These are phyloP conservation scores for Xylaria sp. DNA, from an alignment of 2,329 filamentous ascomycete genomes.

Conservation along the genomic window DNA sequence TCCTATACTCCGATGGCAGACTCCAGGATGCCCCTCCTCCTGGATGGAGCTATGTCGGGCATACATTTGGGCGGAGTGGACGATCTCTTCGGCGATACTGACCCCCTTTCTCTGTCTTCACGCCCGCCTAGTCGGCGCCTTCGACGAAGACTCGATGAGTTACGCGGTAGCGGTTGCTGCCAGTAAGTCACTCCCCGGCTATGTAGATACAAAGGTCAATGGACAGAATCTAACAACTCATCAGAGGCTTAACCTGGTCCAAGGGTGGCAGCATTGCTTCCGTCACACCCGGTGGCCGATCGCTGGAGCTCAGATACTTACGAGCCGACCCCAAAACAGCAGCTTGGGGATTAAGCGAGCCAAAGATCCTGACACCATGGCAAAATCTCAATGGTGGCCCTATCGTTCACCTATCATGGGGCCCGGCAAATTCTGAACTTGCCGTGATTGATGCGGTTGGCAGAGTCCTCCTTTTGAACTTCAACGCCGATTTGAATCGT, in stretches of 20 bases:
- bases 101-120: slow-evolving; percentile 49
- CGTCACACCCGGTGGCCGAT: slow-evolving; percentile 65
- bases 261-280: slow-evolving; percentile 79
- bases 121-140: slow-evolving; percentile 60
- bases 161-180: slow-evolving; percentile 70
- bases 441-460: slow-evolving; percentile 78
- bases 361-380: slow-evolving; percentile 59
- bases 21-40: slow-evolving; percentile 45
- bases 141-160: slow-evolving; percentile 67
- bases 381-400: slow-evolving; percentile 58
- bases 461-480: slow-evolving; percentile 67
- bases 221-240: slow-evolving; percentile 35
- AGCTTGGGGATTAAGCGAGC: slow-evolving; percentile 69
- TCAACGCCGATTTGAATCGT: slow-evolving; percentile 68
- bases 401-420: slow-evolving; percentile 80
- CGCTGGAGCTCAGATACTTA: slow-evolving; percentile 68
- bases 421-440: slow-evolving; percentile 66
- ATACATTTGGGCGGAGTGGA: slow-evolving; percentile 60
- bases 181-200: slow-evolving; percentile 54
- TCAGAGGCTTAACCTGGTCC: slow-evolving; percentile 75
- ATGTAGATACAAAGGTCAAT: not conserved
- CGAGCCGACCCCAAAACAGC: slow-evolving; percentile 63
- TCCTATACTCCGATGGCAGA: slow-evolving; percentile 30
- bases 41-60: slow-evolving; percentile 52
- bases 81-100: slow-evolving; percentile 70